Percentiles rank a stretch among this genome's conserved stretches.
These are phyloP conservation scores for Mortierella sp. DNA, from an alignment of 371 early-diverging fungal species.

Conservation along the genomic window DNA sequence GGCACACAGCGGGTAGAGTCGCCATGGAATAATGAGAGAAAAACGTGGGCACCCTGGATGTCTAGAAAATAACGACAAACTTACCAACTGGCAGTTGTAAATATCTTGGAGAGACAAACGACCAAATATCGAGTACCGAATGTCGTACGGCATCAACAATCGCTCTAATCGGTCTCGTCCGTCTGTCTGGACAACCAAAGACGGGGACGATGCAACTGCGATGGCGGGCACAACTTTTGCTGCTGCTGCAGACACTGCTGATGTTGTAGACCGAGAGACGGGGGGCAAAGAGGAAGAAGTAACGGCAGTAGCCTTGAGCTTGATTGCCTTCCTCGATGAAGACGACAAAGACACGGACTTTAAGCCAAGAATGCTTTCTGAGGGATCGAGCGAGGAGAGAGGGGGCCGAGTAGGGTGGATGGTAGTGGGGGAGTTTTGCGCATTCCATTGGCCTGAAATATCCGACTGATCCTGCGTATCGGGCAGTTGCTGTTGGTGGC, in stretches of 20 bases:
- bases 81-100: constrained; percentile 49
- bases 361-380: background rate
- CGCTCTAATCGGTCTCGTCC: constrained; percentile 26
- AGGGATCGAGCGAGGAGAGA: background rate
- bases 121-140: constrained; percentile 55
- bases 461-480: background rate
- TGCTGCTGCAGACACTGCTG: background rate
- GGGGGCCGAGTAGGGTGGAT: background rate
- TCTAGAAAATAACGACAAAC: background rate
- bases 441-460: background rate
- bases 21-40: background rate
- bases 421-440: background rate
- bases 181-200: background rate
- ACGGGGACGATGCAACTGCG: background rate
- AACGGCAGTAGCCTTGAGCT: background rate
- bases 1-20: constrained; percentile 13
- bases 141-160: constrained; percentile 49
- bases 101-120: constrained; percentile 46
- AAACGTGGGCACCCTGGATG: background rate
- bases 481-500: constrained; percentile 9
- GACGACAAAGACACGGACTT: background rate
- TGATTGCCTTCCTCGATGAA: constrained; percentile 4
- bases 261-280: background rate
- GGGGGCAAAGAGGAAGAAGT: background rate
- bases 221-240: background rate